These are phyloP conservation scores for Chlorencoelia australis DNA, from an alignment of 2,329 filamentous ascomycete genomes.

Conservation along the genomic window DNA sequence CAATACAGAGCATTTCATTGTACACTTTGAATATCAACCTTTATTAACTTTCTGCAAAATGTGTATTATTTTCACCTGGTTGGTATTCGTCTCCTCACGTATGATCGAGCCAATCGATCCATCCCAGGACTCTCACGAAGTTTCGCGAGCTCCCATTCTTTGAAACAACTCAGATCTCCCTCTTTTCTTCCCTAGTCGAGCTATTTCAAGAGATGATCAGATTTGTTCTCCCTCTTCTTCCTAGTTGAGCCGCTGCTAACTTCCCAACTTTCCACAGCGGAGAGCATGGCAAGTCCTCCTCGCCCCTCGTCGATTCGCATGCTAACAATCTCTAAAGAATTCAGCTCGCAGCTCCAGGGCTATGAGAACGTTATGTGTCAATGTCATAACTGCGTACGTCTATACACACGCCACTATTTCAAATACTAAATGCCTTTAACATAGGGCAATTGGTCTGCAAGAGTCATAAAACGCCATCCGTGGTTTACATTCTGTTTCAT, in stretches of 20 bases:
- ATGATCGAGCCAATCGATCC: too few relatives aligned
- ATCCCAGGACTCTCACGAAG: too few relatives aligned
- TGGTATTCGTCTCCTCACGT: too few relatives aligned
- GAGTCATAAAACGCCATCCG: constrained; percentile 52
- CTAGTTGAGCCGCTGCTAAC: too few relatives aligned
- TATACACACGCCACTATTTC: neutral
- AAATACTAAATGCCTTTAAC: neutral
- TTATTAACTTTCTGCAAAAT: too few relatives aligned
- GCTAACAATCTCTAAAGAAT: constrained; percentile 21
- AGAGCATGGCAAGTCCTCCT: constrained; percentile 23
- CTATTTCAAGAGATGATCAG: too few relatives aligned
- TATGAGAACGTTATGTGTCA: constrained; percentile 53
- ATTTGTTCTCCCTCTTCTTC: constrained; percentile 26
- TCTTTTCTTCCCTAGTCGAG: too few relatives aligned
- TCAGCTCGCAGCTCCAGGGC: constrained; percentile 33
- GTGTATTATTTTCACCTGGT: constrained; percentile 13
- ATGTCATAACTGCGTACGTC: constrained; percentile 49
- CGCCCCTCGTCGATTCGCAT: neutral
- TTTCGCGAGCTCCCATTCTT: too few relatives aligned
- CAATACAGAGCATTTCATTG: too few relatives aligned
- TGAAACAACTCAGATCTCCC: too few relatives aligned
- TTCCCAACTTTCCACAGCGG: too few relatives aligned
- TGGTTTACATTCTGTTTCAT: constrained; percentile 78
- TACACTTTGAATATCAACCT: too few relatives aligned
- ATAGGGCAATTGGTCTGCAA: constrained; percentile 48